Evolutionary conservation across 305 asterid species (phyloP).

Genomic region (Fraxinus paxiana): DNA sequence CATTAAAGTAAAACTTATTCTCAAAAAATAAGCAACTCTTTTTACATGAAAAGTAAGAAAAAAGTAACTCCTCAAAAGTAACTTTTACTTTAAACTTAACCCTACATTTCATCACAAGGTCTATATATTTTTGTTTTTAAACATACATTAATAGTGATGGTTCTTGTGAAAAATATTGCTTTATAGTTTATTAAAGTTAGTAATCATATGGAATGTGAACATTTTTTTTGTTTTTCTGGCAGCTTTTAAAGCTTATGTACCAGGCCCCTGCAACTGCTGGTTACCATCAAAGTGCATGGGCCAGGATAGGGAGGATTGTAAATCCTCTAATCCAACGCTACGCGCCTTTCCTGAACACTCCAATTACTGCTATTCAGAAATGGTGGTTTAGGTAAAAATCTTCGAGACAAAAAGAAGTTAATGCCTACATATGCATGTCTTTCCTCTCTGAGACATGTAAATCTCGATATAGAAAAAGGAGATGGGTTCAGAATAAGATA

Average conservation of each 20-base stretch:
- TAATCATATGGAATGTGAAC: background rate
- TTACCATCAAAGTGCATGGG: conserved; percentile 85
- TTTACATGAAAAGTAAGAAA: background rate
- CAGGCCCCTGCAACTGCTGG: conserved; percentile 78
- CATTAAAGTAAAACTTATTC: background rate
- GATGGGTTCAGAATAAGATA: conserved; percentile 7
- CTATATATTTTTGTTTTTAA: background rate
- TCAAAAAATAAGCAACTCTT: background rate
- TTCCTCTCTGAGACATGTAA: conserved; percentile 17
- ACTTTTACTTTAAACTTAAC: background rate
- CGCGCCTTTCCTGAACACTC: conserved; percentile 75
- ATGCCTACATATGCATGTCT: background rate
- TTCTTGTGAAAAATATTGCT: background rate
- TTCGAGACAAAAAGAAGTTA: background rate
- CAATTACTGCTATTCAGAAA: conserved; percentile 56
- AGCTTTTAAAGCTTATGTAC: conserved; percentile 93
- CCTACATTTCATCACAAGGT: background rate
- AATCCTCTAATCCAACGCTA: conserved; percentile 59
- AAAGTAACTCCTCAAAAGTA: background rate
- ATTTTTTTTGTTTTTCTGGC: conserved; percentile 10
- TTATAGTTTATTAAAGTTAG: background rate
- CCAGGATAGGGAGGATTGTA: conserved; percentile 57
- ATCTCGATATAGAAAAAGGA: conserved; percentile 20
- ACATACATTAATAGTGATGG: background rate
- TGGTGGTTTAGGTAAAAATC: conserved; percentile 86